Base-by-base conservation (phyloP, 495 filamentous ascomycete genomes). In the Neurospora intermedia region DNA sequence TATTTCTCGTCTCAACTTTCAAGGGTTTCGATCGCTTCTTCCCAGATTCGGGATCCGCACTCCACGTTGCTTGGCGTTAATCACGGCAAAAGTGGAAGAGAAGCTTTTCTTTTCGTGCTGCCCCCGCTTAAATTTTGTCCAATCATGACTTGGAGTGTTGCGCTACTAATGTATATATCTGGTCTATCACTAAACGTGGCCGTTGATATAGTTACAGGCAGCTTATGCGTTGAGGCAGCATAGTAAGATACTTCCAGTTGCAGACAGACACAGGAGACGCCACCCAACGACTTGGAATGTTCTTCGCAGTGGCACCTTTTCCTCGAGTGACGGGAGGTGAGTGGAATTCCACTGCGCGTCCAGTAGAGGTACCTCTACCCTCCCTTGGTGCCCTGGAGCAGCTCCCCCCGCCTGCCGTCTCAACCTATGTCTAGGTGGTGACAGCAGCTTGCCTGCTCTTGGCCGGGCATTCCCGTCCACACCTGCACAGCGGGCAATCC, bases 21-120 rank as follows among this genome's bases (percentile, higher is more conserved):
- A 16, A 62, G 54, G 27, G 23, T 62, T 59, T 23, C 27, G 11
- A 23, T 31, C 48, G 23, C 48, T 62, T 31, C 54, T 62, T 71
- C 46, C 20, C 23, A 71, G 31, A 54, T 35, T 72, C 71, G 38
- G 45, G 71, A 71, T 72, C 54, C 70, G 70, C 73, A 71, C 23
- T 69, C 73, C 69, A 71, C 70, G 69, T 74, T 74, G 69, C 73
- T 74, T 74, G 73, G 73, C 73, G 73, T 18, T 69, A 54, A 74
- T 74, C 73, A 59, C 31, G 18, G 13, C 54, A 23, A 59, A 38
- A 38, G 35, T 38, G 35, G 35, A 38, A 59, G 23, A 6, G 54
- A 62, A 31, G 54, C 27, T 9, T 62, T 15, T 18, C 16, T 35
- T 27, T 27, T 35, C 15, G 23, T 66, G 54, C 8, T 62, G 54